These are phyloP conservation scores for Xylariaceae sp. DNA, from an alignment of 2,329 filamentous ascomycete species.

Conservation along the genomic window DNA sequence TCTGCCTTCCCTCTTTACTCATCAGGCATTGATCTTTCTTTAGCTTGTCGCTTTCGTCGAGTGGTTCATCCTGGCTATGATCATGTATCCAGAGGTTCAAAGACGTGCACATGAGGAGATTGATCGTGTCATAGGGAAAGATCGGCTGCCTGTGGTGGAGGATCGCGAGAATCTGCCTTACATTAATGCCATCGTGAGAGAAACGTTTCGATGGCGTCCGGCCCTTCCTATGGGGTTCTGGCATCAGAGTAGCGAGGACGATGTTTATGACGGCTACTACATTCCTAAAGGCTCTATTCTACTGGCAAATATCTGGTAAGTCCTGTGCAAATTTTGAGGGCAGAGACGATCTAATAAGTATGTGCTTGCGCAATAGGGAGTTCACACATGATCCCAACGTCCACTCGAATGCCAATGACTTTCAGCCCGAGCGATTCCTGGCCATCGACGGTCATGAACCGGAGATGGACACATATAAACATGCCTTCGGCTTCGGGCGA, in stretches of 20 bases:
- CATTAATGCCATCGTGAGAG: constrained; percentile 26
- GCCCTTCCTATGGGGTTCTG: constrained; percentile 26
- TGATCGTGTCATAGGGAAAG: constrained; percentile 29
- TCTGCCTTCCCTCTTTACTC: neutral
- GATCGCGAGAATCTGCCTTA: constrained; percentile 26
- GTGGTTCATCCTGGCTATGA: constrained; percentile 45
- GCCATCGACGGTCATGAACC: constrained; percentile 18
- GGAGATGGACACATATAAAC: constrained; percentile 25
- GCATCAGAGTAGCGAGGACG: constrained; percentile 14
- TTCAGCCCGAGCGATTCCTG: constrained; percentile 35
- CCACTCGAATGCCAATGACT: constrained; percentile 43
- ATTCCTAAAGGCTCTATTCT: constrained; percentile 21
- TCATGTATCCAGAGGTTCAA: constrained; percentile 41
- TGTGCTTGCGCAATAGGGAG: constrained; percentile 12
- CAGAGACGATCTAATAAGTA: neutral
- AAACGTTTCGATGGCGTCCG: constrained; percentile 27
- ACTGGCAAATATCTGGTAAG: constrained; percentile 18
- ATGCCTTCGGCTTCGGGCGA: constrained; percentile 35
- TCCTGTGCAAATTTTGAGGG: neutral
- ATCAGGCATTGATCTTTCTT: neutral
- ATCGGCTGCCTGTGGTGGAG: constrained; percentile 23
- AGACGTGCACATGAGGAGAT: constrained; percentile 32
- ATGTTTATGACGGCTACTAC: constrained; percentile 13
- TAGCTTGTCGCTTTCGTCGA: constrained; percentile 7
- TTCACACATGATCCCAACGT: constrained; percentile 62